Base-by-base conservation (phyloP, 805 yeast genomes). In the Metschnikowia shivogae region DNA sequence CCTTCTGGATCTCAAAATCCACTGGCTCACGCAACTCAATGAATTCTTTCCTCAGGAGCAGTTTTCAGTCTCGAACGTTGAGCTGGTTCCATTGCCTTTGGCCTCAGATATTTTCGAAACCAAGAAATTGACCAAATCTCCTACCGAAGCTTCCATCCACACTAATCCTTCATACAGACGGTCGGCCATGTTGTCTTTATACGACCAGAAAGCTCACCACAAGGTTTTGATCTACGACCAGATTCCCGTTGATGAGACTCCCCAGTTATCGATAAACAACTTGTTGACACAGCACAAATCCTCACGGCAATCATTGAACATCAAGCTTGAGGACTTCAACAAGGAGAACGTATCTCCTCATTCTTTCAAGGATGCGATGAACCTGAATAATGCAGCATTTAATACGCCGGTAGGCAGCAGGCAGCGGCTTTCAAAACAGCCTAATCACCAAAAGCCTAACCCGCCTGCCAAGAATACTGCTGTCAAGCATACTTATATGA, bases 111-210 rank as follows among this genome's bases (percentile, higher is more conserved):
- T 65, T 9, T 39, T 55, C 24, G 49, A 44, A 13, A 37, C 41
- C 29, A 59, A 54, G 29, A 58, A 56, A 36, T 45, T 67, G 34
- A 54, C 64, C 6, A 67, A 67, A 55, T 58, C 67, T 17, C 58
- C 49, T 36, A 69, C 72, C 6, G 69, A 68, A 46, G 54, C 61
- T 43, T 67, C 73, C 4, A 55, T 70, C 12, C 74, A 70, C 45
- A 69, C 74, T 3, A 70, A 69, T 43, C 71, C 76, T 1, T 69
- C 74, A 12, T 70, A 65, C 53, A 56, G 76, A 43, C 59, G 76
- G 40, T 65, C 72, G 24, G 75, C 74, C 8, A 71, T 71, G 76
- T 62, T 71, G 36, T 70, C 75, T 14, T 59, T 71, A 29, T 71
- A 71, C 48, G 74, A 71, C 50, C 64, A 55, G 42, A 65, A 62